Conservation (phyloP, 2,329 filamentous ascomycete species). For the Microcyclosporella mali region DNA sequence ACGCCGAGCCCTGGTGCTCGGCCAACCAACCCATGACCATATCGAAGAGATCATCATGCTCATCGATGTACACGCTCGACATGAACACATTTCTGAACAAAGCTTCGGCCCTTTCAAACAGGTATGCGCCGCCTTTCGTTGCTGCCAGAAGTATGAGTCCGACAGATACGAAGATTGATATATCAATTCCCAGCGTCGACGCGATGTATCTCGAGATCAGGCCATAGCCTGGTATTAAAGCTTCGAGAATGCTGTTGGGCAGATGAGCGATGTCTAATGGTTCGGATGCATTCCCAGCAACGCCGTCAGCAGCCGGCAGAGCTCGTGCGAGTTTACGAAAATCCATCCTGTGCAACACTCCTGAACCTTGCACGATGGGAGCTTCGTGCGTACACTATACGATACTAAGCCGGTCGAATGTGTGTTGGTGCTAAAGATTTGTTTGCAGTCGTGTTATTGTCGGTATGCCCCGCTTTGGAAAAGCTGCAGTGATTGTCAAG, state of each 20-base stretch:
- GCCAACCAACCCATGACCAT: slow-evolving; percentile 41
- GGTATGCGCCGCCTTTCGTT: slow-evolving; percentile 33
- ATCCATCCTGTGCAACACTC: slow-evolving; percentile 19
- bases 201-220: slow-evolving; percentile 41
- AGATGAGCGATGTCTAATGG: slow-evolving; percentile 30
- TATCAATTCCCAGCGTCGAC: slow-evolving; percentile 42
- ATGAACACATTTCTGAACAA: slow-evolving; percentile 36
- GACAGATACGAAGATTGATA: slow-evolving; percentile 42
- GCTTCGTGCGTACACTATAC: no score
- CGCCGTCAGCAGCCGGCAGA: slow-evolving; percentile 9
- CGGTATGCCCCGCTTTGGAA: no score
- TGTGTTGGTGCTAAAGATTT: no score
- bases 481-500: no score
- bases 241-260: slow-evolving; percentile 43
- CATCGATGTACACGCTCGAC: slow-evolving; percentile 41
- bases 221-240: slow-evolving; percentile 47
- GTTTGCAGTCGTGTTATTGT: no score
- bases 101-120: slow-evolving; percentile 29
- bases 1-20: slow-evolving; percentile 35
- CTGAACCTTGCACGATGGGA: no score
- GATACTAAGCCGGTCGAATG: no score
- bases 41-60: slow-evolving; percentile 40
- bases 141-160: slow-evolving; percentile 39
- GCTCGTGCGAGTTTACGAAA: slow-evolving; percentile 22
- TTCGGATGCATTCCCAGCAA: slow-evolving; percentile 10